Evolutionary conservation across 768 basidiomycete species (phyloP), one percentile per base, ranked within the genome.

Genomic region (Suillus cothurnatus): DNA sequence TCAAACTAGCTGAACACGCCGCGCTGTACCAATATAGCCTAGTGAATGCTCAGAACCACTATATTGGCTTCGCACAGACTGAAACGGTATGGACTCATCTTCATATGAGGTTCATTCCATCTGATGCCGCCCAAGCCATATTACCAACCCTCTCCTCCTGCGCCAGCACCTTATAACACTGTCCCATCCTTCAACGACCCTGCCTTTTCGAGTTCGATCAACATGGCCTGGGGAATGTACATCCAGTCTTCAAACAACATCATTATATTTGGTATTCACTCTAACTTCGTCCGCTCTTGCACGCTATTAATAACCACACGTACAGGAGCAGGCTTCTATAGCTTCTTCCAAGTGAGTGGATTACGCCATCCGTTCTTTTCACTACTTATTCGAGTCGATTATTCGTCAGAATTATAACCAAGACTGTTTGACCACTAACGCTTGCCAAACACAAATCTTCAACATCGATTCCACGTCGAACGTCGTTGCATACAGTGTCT

Each of bases 61-160:
- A 81, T 71, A 78, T 84, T 53, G 84, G 84, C 14, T 70, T 86
- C 32, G 82, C 82, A 19, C 85, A 86, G 67, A 84, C 83, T 3
- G 85, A 86, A 69, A 83, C 84, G 2, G 83, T 84, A 65, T 62
- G 74, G 70, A 21, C 4, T 26, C 12, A 39, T 15, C 21, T 63
- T 31, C 61, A 11, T 32, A 61, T 34, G 14, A 17, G 17, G 9
- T n/a, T 17, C 58, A 31, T 21, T 41, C 39, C 9, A 67, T 43
- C 53, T 38, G 23, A 38, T 36, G 31, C 28, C 4, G 26, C 64
- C 61, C 28, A 66, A 84, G 82, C 82, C 84, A 0, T 85, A 85
- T 74, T 85, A 78, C 72, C 84, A 85, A 70, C 84, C 84, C 0
- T 63, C 71, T 9, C 84, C 85, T 7, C 75, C 73, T 4, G 75